Base-by-base conservation (phyloP, 495 filamentous ascomycete species). In the Melanomma pulvis-pyrius region DNA sequence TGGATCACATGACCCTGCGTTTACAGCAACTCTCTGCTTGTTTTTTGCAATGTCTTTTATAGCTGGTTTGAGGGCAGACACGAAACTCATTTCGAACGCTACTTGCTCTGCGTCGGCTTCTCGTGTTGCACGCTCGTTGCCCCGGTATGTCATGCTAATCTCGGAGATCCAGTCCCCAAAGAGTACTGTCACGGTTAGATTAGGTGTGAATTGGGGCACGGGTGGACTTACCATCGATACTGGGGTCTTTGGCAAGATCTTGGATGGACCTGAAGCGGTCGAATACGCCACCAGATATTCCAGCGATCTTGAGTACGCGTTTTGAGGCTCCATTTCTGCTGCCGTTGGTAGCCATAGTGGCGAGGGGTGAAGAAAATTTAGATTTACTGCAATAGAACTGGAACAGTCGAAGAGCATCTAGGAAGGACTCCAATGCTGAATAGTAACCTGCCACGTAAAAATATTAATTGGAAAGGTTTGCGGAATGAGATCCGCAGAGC, bases 81-180 rank as follows among this genome's bases (percentile, higher is more conserved):
- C 76, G 26, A 85, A 64, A 11, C 79, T 77, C 60, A 82, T 77
- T 26, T 85, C 72, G 65, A 86, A 86, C 0, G 79, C 54, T n/a
- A 57, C 30, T 17, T 44, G 54, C 36, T 57, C 80, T 1, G 75
- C 61, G 50, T 85, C 83, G 2, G 26, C 5, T 25, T 30, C 39
- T n/a, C 41, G 41, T 1, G 81, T 76, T 41, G 77, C 75, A 44
- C 81, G 79, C 26, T 76, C 73, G 56, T 75, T 78, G 13, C 79
- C 78, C 28, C 72, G 69, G 11, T 76, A 75, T 30, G 79, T 78
- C 81, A 84, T 83, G 58, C 82, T 84, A 36, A 76, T 78, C 60
- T 85, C 82, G 55, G 78, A 81, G 79, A 85, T 82, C 73, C 80
- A 84, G 70, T 86, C 83, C n/a, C 82, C 82, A 19, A 81, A 81